Base-by-base conservation (phyloP, 192 early-diverging fungal genomes). In the Backusella morwellensis region DNA sequence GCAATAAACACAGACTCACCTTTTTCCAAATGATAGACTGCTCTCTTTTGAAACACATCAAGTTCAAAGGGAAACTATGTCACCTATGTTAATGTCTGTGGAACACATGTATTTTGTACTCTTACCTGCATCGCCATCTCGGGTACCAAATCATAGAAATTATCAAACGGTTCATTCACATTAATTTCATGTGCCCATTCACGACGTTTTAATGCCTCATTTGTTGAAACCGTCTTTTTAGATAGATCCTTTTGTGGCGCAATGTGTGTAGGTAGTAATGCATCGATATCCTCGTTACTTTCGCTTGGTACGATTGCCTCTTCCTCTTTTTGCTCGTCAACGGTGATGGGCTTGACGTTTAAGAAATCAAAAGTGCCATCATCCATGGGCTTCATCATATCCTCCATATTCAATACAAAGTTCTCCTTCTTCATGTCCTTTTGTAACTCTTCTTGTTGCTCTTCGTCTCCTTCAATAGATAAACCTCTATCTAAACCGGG, bases 1-100 rank as follows among this genome's bases (percentile, higher is more conserved):
- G 98, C 98, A 14, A 99, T 92, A 87, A 99, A 99, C 19, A 99
- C 97, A 29, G 92, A 95, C 69, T 98, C 96, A 21, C 95, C 95
- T 68, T 90, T 93, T 84, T 99, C 98, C 63, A 99, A 84, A 82
- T 96, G 96, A 81, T 97, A 98, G 3, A 99, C 94, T 0, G 98
- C 98, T 47, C 92, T 91, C 81, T 98, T 98, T 81, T 99, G 98
- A 83, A 99, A 99, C 32, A 92, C 90, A 79, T 99, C 97, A 32
- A 99, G 89, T 82, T 98, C 97, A 73, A 98, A 99, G 6, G 94
- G 93, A 79, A 92, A 99, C 83, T 92, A 78, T n/a, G 26, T 2
- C 34, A 6, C 15, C 19, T 4, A 35, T 38, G 19, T 70, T 44
- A 70, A 21, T 70, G 4, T 12, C 7, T 6, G 21, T 23, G 32